Evolutionary conservation across 345 rosid genomes (phyloP).

Genomic region (Eucalyptus erythrocorys): DNA sequence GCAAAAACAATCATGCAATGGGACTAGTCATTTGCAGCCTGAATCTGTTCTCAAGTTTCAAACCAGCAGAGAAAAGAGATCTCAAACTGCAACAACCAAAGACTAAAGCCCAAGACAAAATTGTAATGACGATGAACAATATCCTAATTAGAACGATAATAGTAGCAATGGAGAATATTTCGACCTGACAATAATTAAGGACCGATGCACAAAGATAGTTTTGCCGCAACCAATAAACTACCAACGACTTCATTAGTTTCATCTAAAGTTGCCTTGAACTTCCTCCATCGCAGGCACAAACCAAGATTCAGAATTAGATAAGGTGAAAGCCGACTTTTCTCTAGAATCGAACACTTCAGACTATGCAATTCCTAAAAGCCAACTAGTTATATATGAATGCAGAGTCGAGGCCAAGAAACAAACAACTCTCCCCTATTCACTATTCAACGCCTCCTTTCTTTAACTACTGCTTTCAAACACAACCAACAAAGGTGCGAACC

Average conservation of each 20-base stretch:
- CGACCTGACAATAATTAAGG: neutral
- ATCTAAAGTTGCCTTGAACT: neutral
- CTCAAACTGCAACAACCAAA: neutral
- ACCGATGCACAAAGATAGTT: neutral
- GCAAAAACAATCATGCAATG: neutral
- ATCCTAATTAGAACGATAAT: neutral
- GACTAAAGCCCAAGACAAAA: neutral
- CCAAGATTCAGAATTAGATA: neutral
- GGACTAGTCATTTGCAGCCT: neutral
- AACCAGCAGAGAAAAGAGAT: neutral
- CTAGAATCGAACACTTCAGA: neutral
- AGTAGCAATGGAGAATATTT: neutral
- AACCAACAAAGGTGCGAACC: neutral
- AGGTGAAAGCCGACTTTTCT: neutral
- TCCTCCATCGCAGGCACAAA: neutral
- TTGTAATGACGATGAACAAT: neutral
- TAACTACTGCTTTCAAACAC: neutral
- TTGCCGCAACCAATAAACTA: neutral
- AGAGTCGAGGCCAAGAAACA: neutral
- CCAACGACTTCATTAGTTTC: neutral
- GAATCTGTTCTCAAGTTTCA: neutral
- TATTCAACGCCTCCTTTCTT: neutral
- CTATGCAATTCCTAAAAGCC: neutral
- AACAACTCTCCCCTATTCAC: neutral
- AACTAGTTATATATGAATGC: neutral